phyloP scores from a whole-genome alignment of 2,329 filamentous ascomycete species.

The Akanthomyces uredinophilus region DNA sequence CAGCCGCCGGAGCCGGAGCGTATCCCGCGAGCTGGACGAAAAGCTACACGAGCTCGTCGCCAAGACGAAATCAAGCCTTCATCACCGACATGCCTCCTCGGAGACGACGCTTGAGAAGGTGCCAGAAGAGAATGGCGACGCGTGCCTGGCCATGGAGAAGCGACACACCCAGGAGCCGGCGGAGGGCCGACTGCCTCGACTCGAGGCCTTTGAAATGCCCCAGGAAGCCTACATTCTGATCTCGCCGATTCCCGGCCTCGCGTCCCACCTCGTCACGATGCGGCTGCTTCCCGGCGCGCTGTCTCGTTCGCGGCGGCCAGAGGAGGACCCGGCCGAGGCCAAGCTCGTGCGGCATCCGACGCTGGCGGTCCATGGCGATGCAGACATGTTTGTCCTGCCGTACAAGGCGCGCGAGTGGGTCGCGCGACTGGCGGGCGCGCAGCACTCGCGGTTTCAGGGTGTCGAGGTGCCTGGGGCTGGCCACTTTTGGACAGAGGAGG shows the following conservation, averaged over 20 bases:
- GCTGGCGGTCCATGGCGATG: slow-evolving; percentile 68
- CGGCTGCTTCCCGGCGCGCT: slow-evolving; percentile 40
- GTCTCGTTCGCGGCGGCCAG: slow-evolving; percentile 18
- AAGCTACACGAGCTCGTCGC: slow-evolving; percentile 14
- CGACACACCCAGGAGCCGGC: slow-evolving; percentile 18
- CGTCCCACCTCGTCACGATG: slow-evolving; percentile 59
- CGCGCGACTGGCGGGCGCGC: slow-evolving; percentile 40
- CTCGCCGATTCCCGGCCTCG: slow-evolving; percentile 58
- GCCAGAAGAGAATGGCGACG: slow-evolving; percentile 3
- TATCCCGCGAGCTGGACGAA: slow-evolving; percentile 13
- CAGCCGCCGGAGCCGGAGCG: slow-evolving; percentile 20
- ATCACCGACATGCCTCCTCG: not conserved
- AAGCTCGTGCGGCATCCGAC: slow-evolving; percentile 57
- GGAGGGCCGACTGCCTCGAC: slow-evolving; percentile 25
- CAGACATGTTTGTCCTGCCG: slow-evolving; percentile 66
- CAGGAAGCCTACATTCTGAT: slow-evolving; percentile 57
- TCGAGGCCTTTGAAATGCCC: slow-evolving; percentile 32
- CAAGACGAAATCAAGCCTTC: slow-evolving; percentile 6
- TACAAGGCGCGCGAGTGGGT: slow-evolving; percentile 65
- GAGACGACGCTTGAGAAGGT: not conserved
- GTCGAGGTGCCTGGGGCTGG: slow-evolving; percentile 49
- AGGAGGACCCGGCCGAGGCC: slow-evolving; percentile 36
- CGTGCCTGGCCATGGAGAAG: not conserved
- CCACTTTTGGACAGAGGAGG: slow-evolving; percentile 59
- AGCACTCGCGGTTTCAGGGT: slow-evolving; percentile 41